phyloP scores from a whole-genome alignment of 345 rosid species.

The Eucalyptus pumila region DNA sequence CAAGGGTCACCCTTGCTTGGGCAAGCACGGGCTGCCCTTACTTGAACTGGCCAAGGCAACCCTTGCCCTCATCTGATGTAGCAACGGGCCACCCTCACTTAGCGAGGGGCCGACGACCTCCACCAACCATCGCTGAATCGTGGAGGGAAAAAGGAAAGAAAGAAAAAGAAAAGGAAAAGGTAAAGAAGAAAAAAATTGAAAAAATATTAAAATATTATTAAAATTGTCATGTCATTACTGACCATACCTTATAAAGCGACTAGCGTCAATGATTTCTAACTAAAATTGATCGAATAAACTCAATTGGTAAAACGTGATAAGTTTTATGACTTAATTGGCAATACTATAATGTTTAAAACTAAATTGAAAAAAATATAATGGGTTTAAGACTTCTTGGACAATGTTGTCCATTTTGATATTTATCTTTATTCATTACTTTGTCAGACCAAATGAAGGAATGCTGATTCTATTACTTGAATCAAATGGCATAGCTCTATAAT shows the following conservation, averaged over 20 bases:
- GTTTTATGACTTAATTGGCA: too few relatives aligned
- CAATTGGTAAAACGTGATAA: neutral
- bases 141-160: neutral
- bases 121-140: fast-evolving
- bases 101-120: fast-evolving
- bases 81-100: fast-evolving
- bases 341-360: too few relatives aligned
- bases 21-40: too few relatives aligned
- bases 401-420: neutral
- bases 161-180: too few relatives aligned
- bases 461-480: neutral
- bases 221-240: too few relatives aligned
- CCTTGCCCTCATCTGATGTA: too few relatives aligned
- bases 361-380: neutral
- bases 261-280: fast-evolving
- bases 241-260: fast-evolving
- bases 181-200: neutral
- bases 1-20: neutral
- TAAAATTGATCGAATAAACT: too few relatives aligned
- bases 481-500: neutral
- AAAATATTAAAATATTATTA: too few relatives aligned
- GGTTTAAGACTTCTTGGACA: neutral
- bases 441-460: neutral
- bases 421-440: neutral
- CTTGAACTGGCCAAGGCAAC: too few relatives aligned